A percentile compares a stretch with the other conserved stretches of the same genome.
Conservation (phyloP, 148 eudicot genomes). For the Chenopodium quinoa region DNA sequence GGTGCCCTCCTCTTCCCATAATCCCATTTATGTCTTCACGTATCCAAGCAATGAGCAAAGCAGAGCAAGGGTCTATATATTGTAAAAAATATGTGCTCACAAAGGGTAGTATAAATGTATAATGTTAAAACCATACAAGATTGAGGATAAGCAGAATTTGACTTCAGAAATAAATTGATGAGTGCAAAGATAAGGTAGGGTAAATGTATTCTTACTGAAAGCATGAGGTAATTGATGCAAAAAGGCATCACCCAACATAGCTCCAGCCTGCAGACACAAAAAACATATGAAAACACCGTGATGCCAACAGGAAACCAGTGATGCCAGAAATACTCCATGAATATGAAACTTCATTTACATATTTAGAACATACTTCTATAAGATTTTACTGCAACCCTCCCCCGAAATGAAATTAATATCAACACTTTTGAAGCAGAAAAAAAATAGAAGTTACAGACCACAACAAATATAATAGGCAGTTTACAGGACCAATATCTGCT, state of each 20-base stretch:
- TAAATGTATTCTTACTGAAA: slow-evolving; percentile 33
- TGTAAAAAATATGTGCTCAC: neutral
- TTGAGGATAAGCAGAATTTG: neutral
- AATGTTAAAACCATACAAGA: neutral
- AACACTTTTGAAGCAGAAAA: neutral
- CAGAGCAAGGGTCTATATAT: neutral
- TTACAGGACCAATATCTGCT: neutral
- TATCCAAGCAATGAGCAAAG: neutral
- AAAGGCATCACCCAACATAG: slow-evolving; percentile 99
- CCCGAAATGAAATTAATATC: neutral
- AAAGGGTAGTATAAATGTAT: neutral
- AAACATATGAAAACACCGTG: neutral
- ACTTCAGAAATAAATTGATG: neutral
- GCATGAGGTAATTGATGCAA: slow-evolving; percentile 98
- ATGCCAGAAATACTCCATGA: neutral
- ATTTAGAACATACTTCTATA: neutral
- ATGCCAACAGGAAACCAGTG: neutral
- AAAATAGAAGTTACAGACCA: neutral
- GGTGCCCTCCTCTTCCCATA: neutral
- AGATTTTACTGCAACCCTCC: neutral
- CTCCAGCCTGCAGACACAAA: slow-evolving; percentile 76
- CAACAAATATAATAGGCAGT: neutral
- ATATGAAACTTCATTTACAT: neutral
- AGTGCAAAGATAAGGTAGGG: neutral
- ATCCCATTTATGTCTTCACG: neutral